Evolutionary conservation across 208 protist species (phyloP).

Genomic region (Acanthamoeba culbertsoni): DNA sequence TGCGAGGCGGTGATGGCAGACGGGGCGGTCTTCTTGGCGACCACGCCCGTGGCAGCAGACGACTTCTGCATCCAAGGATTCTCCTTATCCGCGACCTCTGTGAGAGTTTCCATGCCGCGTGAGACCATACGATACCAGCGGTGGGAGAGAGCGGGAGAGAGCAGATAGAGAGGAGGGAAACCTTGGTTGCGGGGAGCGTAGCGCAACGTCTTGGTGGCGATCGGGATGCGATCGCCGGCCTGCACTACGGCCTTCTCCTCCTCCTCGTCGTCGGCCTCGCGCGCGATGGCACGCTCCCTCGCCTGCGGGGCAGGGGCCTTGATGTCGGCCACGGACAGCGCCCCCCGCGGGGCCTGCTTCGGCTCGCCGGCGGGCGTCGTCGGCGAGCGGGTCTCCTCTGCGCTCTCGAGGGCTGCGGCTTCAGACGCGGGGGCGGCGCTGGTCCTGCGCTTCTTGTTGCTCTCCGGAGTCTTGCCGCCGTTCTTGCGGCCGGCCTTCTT

Average conservation of each 20-base stretch:
- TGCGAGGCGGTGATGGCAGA: background rate
- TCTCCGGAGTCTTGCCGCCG: background rate
- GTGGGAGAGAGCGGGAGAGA: background rate
- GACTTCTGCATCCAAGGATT: slow-evolving; percentile 59
- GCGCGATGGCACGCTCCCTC: background rate
- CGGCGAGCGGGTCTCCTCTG: too few relatives aligned
- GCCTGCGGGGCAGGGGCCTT: background rate
- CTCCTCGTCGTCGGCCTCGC: background rate
- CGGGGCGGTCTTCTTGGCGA: background rate
- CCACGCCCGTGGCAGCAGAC: background rate
- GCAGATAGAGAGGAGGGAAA: background rate
- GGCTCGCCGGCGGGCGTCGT: too few relatives aligned
- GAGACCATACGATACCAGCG: background rate
- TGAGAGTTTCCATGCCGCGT: background rate
- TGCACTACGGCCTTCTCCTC: background rate
- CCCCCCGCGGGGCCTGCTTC: too few relatives aligned
- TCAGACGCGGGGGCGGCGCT: background rate
- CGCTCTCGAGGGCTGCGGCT: background rate
- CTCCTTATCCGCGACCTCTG: slow-evolving; percentile 23
- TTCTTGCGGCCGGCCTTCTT: background rate
- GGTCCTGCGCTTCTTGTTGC: too few relatives aligned
- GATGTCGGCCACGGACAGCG: background rate
- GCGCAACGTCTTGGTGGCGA: background rate
- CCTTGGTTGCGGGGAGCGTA: background rate
- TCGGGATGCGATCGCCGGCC: too few relatives aligned